Evolutionary conservation across 2,329 filamentous ascomycete genomes (phyloP).

Genomic region (Trichoderma atroviride): DNA sequence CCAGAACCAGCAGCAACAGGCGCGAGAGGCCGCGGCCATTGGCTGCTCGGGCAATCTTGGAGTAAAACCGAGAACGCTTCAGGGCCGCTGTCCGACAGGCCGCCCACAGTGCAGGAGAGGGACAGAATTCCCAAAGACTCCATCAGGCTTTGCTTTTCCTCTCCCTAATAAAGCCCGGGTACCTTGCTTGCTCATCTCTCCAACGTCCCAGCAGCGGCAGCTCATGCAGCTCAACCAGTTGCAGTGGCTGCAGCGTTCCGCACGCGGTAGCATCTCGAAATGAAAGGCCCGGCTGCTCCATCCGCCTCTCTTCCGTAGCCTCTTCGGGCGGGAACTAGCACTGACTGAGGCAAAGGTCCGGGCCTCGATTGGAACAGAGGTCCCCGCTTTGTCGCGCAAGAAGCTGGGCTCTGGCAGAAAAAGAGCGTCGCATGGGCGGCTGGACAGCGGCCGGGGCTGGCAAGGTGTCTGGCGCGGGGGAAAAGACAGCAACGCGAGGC

Average conservation of each 20-base stretch:
- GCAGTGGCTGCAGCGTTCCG: neutral
- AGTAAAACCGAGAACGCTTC: constrained; percentile 25
- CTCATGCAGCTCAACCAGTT: neutral
- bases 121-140: neutral
- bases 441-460: constrained; percentile 2
- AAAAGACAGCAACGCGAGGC: constrained; percentile 23
- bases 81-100: neutral
- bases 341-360: constrained; percentile 24
- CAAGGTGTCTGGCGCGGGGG: constrained; percentile 26
- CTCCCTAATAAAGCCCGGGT: constrained; percentile 20
- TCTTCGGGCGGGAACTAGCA: constrained; percentile 24
- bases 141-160: neutral
- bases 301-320: constrained; percentile 20
- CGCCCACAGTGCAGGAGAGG: neutral
- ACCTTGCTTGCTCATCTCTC: constrained; percentile 22
- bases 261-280: constrained; percentile 21
- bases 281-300: constrained; percentile 26
- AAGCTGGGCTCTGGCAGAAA: neutral
- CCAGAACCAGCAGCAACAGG: constrained; percentile 22
- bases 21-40: constrained; percentile 7
- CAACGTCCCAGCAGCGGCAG: neutral
- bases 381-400: constrained; percentile 19
- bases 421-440: constrained; percentile 23
- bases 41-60: constrained; percentile 20
- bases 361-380: constrained; percentile 17